Evolutionary conservation across 2,329 filamentous ascomycete genomes (phyloP).

Genomic region (Clonostachys sp.): DNA sequence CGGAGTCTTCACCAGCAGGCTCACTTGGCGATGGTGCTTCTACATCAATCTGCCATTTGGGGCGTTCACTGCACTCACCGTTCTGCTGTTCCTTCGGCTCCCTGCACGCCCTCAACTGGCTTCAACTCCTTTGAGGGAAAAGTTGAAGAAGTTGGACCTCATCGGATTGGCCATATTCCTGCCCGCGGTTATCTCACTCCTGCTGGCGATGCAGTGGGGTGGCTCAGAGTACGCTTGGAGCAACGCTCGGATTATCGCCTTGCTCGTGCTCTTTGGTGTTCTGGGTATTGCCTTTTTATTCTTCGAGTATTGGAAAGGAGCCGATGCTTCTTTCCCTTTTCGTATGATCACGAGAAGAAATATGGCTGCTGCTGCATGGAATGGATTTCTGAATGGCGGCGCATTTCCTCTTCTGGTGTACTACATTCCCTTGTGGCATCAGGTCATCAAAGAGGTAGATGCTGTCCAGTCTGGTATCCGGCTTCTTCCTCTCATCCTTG

Average conservation of each 20-base stretch:
- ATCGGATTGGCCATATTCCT: slow-evolving; percentile 11
- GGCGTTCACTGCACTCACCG: slow-evolving; percentile 5
- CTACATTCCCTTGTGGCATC: neutral
- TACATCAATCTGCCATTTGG: slow-evolving; percentile 17
- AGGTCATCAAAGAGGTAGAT: neutral
- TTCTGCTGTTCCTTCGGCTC: slow-evolving; percentile 22
- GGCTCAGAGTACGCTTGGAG: slow-evolving; percentile 24
- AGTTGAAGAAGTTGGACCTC: slow-evolving; percentile 10
- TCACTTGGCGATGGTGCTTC: slow-evolving; percentile 8
- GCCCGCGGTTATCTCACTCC: slow-evolving; percentile 26
- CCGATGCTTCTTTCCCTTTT: slow-evolving; percentile 26
- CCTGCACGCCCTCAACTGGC: slow-evolving; percentile 6
- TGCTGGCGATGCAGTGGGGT: slow-evolving; percentile 40
- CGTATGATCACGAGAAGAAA: slow-evolving; percentile 29
- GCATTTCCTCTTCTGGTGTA: neutral
- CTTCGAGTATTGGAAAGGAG: slow-evolving; percentile 20
- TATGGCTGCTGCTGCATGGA: slow-evolving; percentile 21
- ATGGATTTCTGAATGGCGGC: slow-evolving; percentile 1
- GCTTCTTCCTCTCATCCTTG: slow-evolving; percentile 29
- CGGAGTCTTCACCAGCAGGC: slow-evolving; percentile 34
- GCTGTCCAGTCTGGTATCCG: slow-evolving; percentile 25
- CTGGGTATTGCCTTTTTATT: slow-evolving; percentile 30
- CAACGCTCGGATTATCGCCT: slow-evolving; percentile 19
- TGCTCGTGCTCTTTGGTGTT: slow-evolving; percentile 23
- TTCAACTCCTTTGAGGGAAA: slow-evolving; percentile 1